A percentile compares a stretch with the other conserved stretches of the same genome.
Evolutionary conservation across 116 monocot species (phyloP).

Genomic region (Dioscorea cayenensis): DNA sequence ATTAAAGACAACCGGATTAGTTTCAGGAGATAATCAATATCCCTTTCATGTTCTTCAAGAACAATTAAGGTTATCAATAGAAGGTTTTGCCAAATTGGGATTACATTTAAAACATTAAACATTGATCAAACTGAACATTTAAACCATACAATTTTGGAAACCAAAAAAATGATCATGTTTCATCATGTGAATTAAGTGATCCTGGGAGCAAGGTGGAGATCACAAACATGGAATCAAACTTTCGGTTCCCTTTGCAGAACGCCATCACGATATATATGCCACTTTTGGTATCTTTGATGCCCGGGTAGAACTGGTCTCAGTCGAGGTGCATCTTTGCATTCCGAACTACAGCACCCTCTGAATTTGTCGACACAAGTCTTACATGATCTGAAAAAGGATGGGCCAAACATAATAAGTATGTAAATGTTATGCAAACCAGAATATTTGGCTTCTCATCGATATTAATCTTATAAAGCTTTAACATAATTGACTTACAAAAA

Average conservation of each 20-base stretch:
- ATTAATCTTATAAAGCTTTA: not conserved
- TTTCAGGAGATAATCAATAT: no score
- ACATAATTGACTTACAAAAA: constrained; percentile 52
- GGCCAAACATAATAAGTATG: not conserved
- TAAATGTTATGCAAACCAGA: not conserved
- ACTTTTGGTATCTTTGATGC: constrained; percentile 54
- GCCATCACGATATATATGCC: constrained; percentile 51
- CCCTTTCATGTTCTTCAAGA: no score
- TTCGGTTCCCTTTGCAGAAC: constrained; percentile 7
- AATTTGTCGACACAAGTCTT: constrained; percentile 46
- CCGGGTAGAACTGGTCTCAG: constrained; percentile 45
- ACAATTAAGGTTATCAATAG: no score
- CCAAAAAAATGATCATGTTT: no score
- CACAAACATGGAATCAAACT: not conserved
- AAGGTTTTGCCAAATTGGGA: no score
- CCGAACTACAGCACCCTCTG: constrained; percentile 66
- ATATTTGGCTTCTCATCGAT: not conserved
- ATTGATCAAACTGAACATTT: no score
- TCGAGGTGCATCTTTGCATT: constrained; percentile 51
- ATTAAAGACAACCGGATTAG: no score
- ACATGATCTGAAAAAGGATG: constrained; percentile 53
- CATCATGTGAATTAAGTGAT: no score
- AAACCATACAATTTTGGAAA: no score
- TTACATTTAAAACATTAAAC: no score
- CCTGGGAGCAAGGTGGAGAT: no score